Percentiles rank a stretch among this genome's conserved stretches.
phyloP scores from a whole-genome alignment of 768 basidiomycete genomes.

The Lentinula edodes region DNA sequence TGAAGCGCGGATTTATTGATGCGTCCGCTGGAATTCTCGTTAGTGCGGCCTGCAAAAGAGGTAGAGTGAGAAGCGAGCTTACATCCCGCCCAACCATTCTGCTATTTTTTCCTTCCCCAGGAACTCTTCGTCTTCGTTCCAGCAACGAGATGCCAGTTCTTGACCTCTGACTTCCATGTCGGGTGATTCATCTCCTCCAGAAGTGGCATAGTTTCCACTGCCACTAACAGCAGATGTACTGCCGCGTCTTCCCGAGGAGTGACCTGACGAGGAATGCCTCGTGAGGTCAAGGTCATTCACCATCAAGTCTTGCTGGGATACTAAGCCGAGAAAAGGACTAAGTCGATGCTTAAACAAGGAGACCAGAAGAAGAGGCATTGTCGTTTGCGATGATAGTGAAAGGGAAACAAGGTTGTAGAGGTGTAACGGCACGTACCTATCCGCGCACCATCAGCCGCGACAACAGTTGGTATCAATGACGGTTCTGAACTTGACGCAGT shows the following conservation, averaged over 20 bases:
- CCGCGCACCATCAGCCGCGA: slow-evolving; percentile 37
- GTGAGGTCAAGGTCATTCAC: slow-evolving; percentile 43
- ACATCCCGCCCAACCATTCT: slow-evolving; percentile 93
- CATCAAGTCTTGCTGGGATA: slow-evolving; percentile 53
- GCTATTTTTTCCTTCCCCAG: slow-evolving; percentile 88
- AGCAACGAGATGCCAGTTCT: slow-evolving; percentile 73
- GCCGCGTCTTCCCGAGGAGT: slow-evolving; percentile 15
- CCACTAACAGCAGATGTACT: background rate
- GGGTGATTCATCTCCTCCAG: slow-evolving; percentile 40
- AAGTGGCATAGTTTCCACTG: slow-evolving; percentile 27
- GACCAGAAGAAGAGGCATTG: slow-evolving; percentile 10
- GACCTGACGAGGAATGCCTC: slow-evolving; percentile 37
- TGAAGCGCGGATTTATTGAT: slow-evolving; percentile 73
- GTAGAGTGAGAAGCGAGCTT: slow-evolving; percentile 28
- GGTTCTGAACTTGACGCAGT: slow-evolving; percentile 79
- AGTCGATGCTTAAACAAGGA: slow-evolving; percentile 11
- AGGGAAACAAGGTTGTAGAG: slow-evolving; percentile 10
- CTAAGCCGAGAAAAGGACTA: slow-evolving; percentile 5
- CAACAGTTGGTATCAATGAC: slow-evolving; percentile 53
- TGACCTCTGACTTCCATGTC: slow-evolving; percentile 63
- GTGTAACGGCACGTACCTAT: slow-evolving; percentile 33
- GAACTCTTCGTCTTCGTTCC: slow-evolving; percentile 83
- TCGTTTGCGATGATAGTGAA: slow-evolving; percentile 3
- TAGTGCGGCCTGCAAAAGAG: background rate
- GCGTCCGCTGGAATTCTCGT: slow-evolving; percentile 43